Evolutionary conservation across 495 filamentous ascomycete species (phyloP).

Genomic region (Annulohypoxylon maeteangense): DNA sequence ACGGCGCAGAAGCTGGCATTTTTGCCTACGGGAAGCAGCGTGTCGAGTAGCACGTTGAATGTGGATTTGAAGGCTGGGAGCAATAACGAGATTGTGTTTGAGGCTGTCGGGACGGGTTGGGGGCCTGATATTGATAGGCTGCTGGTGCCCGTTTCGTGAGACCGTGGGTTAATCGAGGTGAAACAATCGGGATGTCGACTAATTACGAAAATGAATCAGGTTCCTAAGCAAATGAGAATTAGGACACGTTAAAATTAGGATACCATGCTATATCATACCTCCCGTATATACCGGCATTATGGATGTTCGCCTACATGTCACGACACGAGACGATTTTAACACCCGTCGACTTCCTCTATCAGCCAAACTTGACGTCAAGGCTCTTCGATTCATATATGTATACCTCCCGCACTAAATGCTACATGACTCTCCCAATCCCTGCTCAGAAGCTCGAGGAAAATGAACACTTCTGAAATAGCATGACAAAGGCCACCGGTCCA

Average conservation of each 20-base stretch:
- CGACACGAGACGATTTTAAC: not conserved
- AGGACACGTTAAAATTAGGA: not conserved
- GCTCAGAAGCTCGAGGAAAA: conserved; percentile 25
- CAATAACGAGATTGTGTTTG: conserved; percentile 60
- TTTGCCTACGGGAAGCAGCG: conserved; percentile 54
- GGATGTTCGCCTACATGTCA: not conserved
- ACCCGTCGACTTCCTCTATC: not conserved
- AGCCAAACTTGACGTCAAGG: conserved; percentile 20
- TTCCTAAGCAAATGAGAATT: not conserved
- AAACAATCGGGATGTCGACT: not conserved
- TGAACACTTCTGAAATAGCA: conserved; percentile 29
- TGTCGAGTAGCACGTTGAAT: conserved; percentile 51
- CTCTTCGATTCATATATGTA: conserved; percentile 37
- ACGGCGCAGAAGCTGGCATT: conserved; percentile 60
- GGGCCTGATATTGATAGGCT: conserved; percentile 67
- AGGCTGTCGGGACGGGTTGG: conserved; percentile 58
- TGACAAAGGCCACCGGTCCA: conserved; percentile 45
- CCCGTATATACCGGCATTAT: not conserved
- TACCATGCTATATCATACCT: not conserved
- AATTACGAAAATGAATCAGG: not conserved
- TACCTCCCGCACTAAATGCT: conserved; percentile 25
- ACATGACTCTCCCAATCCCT: conserved; percentile 20
- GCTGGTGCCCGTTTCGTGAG: conserved; percentile 59
- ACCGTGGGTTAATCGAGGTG: not conserved
- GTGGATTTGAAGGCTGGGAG: conserved; percentile 54